Evolutionary conservation across 192 early-diverging fungal species (phyloP).

Genomic region (Backusella sp.): DNA sequence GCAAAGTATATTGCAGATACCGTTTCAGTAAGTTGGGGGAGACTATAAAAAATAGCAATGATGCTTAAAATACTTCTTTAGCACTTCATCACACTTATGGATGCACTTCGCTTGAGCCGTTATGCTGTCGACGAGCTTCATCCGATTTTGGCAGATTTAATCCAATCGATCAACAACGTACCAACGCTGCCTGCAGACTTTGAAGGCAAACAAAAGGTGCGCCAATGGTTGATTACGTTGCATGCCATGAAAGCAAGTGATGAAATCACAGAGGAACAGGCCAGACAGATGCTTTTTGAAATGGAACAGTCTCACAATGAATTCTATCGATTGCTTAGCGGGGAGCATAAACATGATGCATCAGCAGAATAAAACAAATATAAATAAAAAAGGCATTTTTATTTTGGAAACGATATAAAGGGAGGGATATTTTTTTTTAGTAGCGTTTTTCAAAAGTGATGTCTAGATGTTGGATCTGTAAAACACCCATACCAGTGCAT

Average conservation of each 20-base stretch:
- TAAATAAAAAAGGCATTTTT: neutral
- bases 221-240: slow-evolving; percentile 85
- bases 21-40: slow-evolving; percentile 41
- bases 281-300: slow-evolving; percentile 91
- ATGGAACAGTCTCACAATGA: slow-evolving; percentile 71
- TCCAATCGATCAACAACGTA: slow-evolving; percentile 87
- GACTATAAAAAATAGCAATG: neutral
- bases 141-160: slow-evolving; percentile 79
- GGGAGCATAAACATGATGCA: slow-evolving; percentile 21
- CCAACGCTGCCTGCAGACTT: slow-evolving; percentile 72
- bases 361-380: neutral
- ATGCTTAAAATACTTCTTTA: slow-evolving; percentile 26
- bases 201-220: slow-evolving; percentile 78
- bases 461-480: neutral
- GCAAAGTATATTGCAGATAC: slow-evolving; percentile 86
- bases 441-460: neutral
- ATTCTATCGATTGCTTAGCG: slow-evolving; percentile 53
- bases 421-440: neutral
- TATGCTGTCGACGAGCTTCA: slow-evolving; percentile 91
- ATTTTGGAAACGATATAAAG: neutral
- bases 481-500: neutral
- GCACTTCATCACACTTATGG: slow-evolving; percentile 92
- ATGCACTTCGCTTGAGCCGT: slow-evolving; percentile 80
- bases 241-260: slow-evolving; percentile 95
- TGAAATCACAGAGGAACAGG: slow-evolving; percentile 79